Evolutionary conservation across 2,329 filamentous ascomycete species (phyloP), one percentile per base, ranked within the genome.

Genomic region (Scedosporium boydii): DNA sequence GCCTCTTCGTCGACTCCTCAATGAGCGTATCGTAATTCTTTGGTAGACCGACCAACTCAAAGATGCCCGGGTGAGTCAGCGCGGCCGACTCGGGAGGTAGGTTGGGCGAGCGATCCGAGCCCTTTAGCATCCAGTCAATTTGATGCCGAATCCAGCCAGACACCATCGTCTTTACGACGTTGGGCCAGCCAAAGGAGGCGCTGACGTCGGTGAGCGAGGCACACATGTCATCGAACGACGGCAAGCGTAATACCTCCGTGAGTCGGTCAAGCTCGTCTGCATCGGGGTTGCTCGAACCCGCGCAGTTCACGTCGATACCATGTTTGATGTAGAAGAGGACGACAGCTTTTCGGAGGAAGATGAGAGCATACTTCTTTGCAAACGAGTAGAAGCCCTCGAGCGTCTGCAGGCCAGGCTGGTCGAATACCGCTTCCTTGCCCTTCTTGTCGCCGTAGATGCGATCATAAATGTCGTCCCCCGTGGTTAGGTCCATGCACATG

Each of bases 1-100:
- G 87, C 60, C 89, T 81, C 66, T 87, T 87, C 67, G 95, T 93
- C 27, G 91, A 91, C 75, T 96, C 93, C 70, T 97, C 93, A 63
- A 96, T 96, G 44, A 99, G 80, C 2, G 87, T 88, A 73, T 98
- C 95, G 72, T 92, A 99, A 69, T 93, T 92, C 74, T 90, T 90
- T 0, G 95, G 95, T 58, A 99, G 77, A 1, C 95, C 95, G 12
- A 99, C 87, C 26, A 99, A 84, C 73, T 99, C 95, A 70, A 95
- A 96, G 66, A 99, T 96, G 57, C 87, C 88, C 0, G 95, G 96
- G 72, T 99, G 95, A 62, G 89, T 87, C 68, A 83, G 68, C 66
- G 82, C 73, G 42, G 81, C 81, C 6, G 81, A 80, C 16, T 66
- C 64, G 18, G 76, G 74, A 12, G 34, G 29, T 18, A 58, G 14